These are phyloP conservation scores for Wickerhamomyces ciferrii DNA, from an alignment of 805 yeast genomes.

Conservation along the genomic window DNA sequence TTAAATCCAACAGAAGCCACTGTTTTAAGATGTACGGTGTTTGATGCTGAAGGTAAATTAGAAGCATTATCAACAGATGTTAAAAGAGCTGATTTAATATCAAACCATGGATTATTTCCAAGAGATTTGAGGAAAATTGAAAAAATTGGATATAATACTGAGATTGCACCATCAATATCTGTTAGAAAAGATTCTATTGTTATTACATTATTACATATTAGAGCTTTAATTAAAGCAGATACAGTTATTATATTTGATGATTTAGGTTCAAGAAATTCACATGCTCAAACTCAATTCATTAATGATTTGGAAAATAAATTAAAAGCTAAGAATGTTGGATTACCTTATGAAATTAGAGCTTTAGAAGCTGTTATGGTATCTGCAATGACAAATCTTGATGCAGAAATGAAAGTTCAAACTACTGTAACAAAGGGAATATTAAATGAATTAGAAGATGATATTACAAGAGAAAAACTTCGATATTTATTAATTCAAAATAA, in stretches of 20 bases:
- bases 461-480: constrained; percentile 74
- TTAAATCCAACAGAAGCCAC: constrained; percentile 26
- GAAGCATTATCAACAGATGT: constrained; percentile 66
- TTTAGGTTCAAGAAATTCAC: constrained; percentile 51
- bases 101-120: constrained; percentile 75
- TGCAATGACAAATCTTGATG: constrained; percentile 70
- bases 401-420: constrained; percentile 83
- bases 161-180: constrained; percentile 78
- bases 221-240: constrained; percentile 71
- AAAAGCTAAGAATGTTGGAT: constrained; percentile 34
- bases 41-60: constrained; percentile 66
- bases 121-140: constrained; percentile 90
- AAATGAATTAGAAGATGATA: constrained; percentile 72
- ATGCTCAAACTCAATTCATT: constrained; percentile 70
- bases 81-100: constrained; percentile 66
- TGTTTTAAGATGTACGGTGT: constrained; percentile 72
- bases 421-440: constrained; percentile 72
- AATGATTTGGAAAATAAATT: constrained; percentile 73
- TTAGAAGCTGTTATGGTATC: constrained; percentile 81
- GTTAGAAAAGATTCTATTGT: constrained; percentile 68
- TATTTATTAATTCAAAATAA: constrained; percentile 80
- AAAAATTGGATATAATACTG: constrained; percentile 46
- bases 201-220: constrained; percentile 70
- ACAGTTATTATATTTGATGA: constrained; percentile 75
- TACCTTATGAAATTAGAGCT: constrained; percentile 90